phyloP scores from a whole-genome alignment of 176 grass and related monocot species.

The Triticum dicoccoides region DNA sequence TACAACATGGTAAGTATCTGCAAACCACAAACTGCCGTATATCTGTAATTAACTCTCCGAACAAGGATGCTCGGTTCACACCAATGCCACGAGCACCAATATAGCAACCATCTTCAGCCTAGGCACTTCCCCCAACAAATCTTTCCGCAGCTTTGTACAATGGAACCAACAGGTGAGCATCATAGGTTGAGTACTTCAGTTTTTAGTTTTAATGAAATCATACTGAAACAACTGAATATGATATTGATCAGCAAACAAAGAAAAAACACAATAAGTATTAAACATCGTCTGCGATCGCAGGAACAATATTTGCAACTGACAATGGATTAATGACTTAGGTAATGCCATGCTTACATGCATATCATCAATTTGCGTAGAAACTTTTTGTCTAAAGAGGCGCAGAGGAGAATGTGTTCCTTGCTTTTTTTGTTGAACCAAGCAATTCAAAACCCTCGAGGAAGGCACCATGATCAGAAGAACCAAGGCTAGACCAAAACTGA shows the following conservation, averaged over 20 bases:
- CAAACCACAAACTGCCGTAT: no score
- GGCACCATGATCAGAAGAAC: slow-evolving; percentile 39
- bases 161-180: slow-evolving; percentile 50
- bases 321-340: background rate
- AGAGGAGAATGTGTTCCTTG: slow-evolving; percentile 62
- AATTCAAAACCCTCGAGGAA: slow-evolving; percentile 81
- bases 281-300: background rate
- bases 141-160: slow-evolving; percentile 91
- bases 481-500: slow-evolving; percentile 72
- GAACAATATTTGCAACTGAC: background rate
- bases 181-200: slow-evolving; percentile 61
- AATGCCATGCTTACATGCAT: slow-evolving; percentile 51
- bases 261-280: background rate
- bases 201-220: slow-evolving; percentile 58
- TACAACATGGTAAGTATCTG: no score
- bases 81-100: no score
- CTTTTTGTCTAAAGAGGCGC: slow-evolving; percentile 59
- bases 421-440: slow-evolving; percentile 62
- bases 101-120: background rate
- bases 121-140: slow-evolving; percentile 81
- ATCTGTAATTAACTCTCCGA: no score
- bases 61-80: no score
- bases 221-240: slow-evolving; percentile 68
- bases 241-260: slow-evolving; percentile 47
- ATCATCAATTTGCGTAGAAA: slow-evolving; percentile 75